Evolutionary conservation across 2,329 filamentous ascomycete genomes (phyloP).

Genomic region (Didymosphaeria variabile): DNA sequence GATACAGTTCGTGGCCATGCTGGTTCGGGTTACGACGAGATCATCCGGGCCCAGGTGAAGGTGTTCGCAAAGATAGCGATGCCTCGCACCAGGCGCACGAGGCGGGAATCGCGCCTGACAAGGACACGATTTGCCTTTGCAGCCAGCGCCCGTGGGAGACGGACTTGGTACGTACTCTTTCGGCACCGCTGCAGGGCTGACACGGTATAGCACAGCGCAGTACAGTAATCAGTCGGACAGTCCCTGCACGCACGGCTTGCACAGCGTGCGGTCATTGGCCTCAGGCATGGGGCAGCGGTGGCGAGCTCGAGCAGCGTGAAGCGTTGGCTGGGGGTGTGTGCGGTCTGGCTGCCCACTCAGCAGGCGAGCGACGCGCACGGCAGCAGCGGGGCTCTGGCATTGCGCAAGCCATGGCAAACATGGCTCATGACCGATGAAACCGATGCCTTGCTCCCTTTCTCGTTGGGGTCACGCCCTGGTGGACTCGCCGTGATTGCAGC

Average conservation of each 20-base stretch:
- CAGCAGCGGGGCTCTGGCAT: conserved; percentile 5
- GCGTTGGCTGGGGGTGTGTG: background rate
- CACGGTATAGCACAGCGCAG: conserved; percentile 20
- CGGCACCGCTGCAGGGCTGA: conserved; percentile 43
- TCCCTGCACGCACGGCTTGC: conserved; percentile 24
- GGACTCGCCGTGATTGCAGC: conserved; percentile 30
- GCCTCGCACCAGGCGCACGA: conserved; percentile 16
- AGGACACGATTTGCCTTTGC: too few relatives aligned
- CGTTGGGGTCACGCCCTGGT: conserved; percentile 19
- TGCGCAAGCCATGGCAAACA: background rate
- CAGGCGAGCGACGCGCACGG: conserved; percentile 6
- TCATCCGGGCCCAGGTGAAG: conserved; percentile 1
- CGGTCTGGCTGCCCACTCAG: too few relatives aligned
- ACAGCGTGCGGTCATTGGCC: conserved; percentile 14
- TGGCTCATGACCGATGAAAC: conserved; percentile 45
- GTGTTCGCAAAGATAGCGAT: conserved; percentile 1
- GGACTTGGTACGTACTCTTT: conserved; percentile 16
- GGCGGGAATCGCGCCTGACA: conserved; percentile 20
- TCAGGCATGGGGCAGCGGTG: conserved; percentile 20
- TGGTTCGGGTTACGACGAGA: conserved; percentile 19
- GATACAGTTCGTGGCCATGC: conserved; percentile 24
- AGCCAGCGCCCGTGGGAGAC: conserved; percentile 1
- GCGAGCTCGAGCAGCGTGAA: background rate
- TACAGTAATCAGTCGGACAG: conserved; percentile 26
- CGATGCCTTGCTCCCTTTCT: conserved; percentile 28